Base-by-base conservation (phyloP, 306 rosid species). In the Quillaja saponaria region DNA sequence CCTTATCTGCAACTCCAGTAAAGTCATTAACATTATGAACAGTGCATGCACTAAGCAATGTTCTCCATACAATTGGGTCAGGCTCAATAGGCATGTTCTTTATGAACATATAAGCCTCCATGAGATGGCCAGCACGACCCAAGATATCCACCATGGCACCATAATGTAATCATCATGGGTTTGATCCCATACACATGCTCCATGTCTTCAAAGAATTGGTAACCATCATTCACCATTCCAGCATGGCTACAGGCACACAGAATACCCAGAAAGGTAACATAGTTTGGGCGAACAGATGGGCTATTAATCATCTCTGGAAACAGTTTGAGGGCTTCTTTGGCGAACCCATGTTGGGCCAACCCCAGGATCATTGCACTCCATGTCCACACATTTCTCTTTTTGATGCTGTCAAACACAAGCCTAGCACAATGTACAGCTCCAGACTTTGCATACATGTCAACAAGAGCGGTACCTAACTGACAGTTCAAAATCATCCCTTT, bases 341-440 rank as follows among this genome's bases (percentile, higher is more conserved):
- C 88, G 73, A 73, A 84, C 25, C 96, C 96, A 66, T 92, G 96
- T 61, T 84, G 96, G 0, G 98, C 96, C 60, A 86, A 73, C 50
- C 96, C 99, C 52, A 80, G 58, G 49, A 89, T 86, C 96, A 92
- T 92, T 16, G 94, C 95, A 78, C 87, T 92, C 95, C 96, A 89
- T 12, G 99, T 86, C 95, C 95, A 89, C 58, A 89, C 99, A 74
- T 85, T 86, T 77, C 79, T 74, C 77, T 71, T 51, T 10, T 76
- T 72, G 79, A 89, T 69, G 52, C 81, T 79, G 48, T 80, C 54
- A 44, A 88, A 88, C 10, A 85, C 86, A 73, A 55, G 42, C 73
- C 72, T 78, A 5, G 88, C 90, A 84, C 60, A 81, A 38, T 20
- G 64, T 39, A 88, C 64, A 49, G 71, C 65, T n/a, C 96, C 99